Percentiles rank a stretch among this genome's conserved stretches.
Conservation (phyloP, 495 filamentous ascomycete species). For the Hypoxylon crocopeplum region DNA sequence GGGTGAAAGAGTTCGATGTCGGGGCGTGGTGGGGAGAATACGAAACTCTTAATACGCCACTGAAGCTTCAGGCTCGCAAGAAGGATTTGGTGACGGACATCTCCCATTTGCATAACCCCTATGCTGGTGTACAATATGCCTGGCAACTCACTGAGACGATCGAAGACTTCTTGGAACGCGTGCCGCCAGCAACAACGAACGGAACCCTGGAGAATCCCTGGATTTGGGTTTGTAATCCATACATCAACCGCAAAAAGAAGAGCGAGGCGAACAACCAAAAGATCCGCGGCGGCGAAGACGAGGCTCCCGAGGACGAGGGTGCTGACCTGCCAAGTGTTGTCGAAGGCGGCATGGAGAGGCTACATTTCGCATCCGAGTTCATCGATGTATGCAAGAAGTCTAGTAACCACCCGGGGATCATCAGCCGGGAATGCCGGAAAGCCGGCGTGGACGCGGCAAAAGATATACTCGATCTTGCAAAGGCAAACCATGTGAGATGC, state of each 20-base stretch:
- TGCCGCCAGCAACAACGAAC: constrained; percentile 67
- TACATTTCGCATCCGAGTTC: constrained; percentile 44
- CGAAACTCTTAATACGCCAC: constrained; percentile 37
- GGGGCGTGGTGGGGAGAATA: constrained; percentile 52
- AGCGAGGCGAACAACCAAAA: constrained; percentile 40
- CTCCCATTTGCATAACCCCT: constrained; percentile 53
- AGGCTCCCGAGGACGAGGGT: constrained; percentile 42
- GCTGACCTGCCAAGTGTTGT: constrained; percentile 34
- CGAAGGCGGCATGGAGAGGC: constrained; percentile 44
- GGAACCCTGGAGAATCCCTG: constrained; percentile 55
- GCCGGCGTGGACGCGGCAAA: constrained; percentile 58
- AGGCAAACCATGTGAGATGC: constrained; percentile 57
- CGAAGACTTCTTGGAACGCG: constrained; percentile 65
- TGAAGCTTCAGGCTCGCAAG: constrained; percentile 27
- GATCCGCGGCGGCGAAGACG: constrained; percentile 50
- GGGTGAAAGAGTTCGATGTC: constrained; percentile 53
- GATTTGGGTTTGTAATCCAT: constrained; percentile 72
- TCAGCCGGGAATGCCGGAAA: constrained; percentile 59
- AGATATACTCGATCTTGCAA: constrained; percentile 63
- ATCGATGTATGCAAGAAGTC: constrained; percentile 38
- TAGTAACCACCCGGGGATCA: constrained; percentile 37
- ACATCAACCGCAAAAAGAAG: constrained; percentile 34
- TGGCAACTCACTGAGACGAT: constrained; percentile 66
- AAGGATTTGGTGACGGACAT: constrained; percentile 19
- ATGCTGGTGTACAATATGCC: constrained; percentile 47